Evolutionary conservation across 2,329 filamentous ascomycete genomes (phyloP), one percentile per base, ranked within the genome.

Genomic region (Paracoccidioides lutzii): DNA sequence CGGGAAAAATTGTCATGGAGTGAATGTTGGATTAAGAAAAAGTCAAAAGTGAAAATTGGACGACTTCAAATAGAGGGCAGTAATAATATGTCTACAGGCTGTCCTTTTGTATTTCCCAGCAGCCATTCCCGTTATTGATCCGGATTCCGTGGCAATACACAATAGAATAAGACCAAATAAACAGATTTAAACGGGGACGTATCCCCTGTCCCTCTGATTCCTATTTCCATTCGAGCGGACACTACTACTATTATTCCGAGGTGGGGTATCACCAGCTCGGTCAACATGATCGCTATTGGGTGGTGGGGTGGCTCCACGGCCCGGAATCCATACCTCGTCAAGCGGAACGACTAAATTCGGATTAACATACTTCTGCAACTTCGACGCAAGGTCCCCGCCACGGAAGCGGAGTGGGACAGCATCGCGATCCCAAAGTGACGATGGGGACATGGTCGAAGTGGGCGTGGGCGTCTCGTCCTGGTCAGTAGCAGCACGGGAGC

Each of bases 351-450:
- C 67, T 4, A 76, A 62, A 58, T 72, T 76, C 6, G 74, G 74
- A 57, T 76, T 76, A 43, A 76, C 68, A 51, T 76, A 76, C 58
- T 73, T 74, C 55, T 69, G 73, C 54, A 76, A 60, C 43, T 68
- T 64, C 41, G 71, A 62, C 0, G 67, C 68, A 4, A 72, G 61
- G 50, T 73, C 71, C 3, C 67, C 69, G 5, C 72, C 69, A 6
- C 73, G 69, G 37, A 73, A 65, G 6, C 64, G 67, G 6, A 75
- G 65, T 3, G 69, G 70, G 37, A 75, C 65, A 0, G 71, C 65
- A 58, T 75, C 73, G 43, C 73, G 68, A 42, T 75, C 73, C 57
- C 74, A 66, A 2, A 71, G 67, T 4, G 71, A 72, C 9, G 72
- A 69, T 12, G 71, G 71, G 28, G 71, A 73, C 52, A 73, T 61